phyloP scores from a whole-genome alignment of 257 asterid species.

The Petunia secreta region DNA sequence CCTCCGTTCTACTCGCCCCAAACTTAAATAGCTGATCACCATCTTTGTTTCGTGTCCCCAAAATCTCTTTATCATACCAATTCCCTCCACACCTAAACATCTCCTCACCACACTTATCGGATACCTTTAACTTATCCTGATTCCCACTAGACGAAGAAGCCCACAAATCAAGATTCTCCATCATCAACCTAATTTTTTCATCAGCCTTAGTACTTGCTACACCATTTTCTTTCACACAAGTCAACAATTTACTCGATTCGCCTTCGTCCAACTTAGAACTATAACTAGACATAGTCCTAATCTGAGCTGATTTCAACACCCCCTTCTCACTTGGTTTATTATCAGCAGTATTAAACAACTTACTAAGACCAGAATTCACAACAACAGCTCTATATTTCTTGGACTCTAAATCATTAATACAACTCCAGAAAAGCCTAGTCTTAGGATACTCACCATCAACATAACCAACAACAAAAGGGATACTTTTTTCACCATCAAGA shows the following conservation, averaged over 20 bases:
- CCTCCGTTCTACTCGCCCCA: neutral
- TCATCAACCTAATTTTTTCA: neutral
- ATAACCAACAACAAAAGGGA: conserved; percentile 21
- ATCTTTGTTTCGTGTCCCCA: neutral
- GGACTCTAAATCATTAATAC: conserved; percentile 8
- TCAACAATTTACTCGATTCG: neutral
- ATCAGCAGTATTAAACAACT: neutral
- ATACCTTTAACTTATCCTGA: neutral
- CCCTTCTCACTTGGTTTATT: neutral
- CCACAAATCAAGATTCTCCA: neutral
- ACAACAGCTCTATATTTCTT: neutral
- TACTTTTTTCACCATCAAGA: neutral
- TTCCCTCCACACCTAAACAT: no score
- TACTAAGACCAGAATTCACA: conserved; percentile 18
- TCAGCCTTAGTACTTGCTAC: neutral
- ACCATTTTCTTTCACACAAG: neutral
- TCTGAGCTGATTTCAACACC: neutral
- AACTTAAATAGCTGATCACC: conserved; percentile 9
- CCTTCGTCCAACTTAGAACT: neutral
- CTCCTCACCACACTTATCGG: no score
- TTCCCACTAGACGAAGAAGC: neutral
- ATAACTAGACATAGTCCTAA: no score
- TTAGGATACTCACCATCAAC: conserved; percentile 23
- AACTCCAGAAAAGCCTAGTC: neutral
- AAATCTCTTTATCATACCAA: no score